Evolutionary conservation across 306 rosid genomes (phyloP).

Genomic region (Fragaria iinumae): DNA sequence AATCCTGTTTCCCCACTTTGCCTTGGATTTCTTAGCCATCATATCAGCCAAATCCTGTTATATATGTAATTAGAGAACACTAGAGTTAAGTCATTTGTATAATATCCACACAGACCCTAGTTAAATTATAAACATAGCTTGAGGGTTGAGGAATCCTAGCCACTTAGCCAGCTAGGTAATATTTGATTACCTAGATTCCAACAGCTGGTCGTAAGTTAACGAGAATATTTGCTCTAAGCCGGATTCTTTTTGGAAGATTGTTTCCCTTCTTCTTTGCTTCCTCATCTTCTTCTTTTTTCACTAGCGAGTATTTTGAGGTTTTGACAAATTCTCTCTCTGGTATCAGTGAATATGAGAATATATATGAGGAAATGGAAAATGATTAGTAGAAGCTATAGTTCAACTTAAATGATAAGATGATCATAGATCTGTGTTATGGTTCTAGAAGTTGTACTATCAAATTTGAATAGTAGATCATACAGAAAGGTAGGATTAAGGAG

Average conservation of each 20-base stretch:
- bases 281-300: slow-evolving; percentile 2
- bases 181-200: slow-evolving; percentile 55
- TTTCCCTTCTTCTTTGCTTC: slow-evolving; percentile 17
- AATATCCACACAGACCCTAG: background rate
- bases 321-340: background rate
- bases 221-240: slow-evolving; percentile 47
- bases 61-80: background rate
- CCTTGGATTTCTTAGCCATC: slow-evolving; percentile 59
- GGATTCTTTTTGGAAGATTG: slow-evolving; percentile 30
- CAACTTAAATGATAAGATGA: background rate
- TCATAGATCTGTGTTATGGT: too few relatives aligned
- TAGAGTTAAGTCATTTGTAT: background rate
- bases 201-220: slow-evolving; percentile 48
- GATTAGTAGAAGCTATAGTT: too few relatives aligned
- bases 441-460: too few relatives aligned
- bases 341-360: background rate
- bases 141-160: background rate
- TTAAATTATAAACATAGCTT: background rate
- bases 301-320: background rate
- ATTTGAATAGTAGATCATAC: too few relatives aligned
- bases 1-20: slow-evolving; percentile 57
- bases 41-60: slow-evolving; percentile 56
- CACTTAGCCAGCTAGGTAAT: background rate
- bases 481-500: too few relatives aligned
- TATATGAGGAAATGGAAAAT: background rate